These are phyloP conservation scores for Ceratocystis cubensis DNA, from an alignment of 2,329 filamentous ascomycete species.

Conservation along the genomic window DNA sequence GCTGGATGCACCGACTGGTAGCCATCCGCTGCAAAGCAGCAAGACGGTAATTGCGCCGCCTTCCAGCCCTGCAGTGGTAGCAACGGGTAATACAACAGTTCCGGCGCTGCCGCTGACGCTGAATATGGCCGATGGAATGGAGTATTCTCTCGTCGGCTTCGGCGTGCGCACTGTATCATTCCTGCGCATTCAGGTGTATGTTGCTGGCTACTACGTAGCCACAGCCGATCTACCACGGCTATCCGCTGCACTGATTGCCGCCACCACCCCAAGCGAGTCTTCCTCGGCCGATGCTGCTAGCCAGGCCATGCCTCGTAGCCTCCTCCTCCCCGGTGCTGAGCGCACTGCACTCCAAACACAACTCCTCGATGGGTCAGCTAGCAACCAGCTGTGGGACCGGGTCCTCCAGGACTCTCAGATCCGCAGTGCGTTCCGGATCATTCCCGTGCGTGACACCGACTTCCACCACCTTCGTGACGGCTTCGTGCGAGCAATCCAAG, in stretches of 20 bases:
- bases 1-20: conserved; percentile 17
- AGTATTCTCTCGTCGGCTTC: conserved; percentile 80
- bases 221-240: conserved; percentile 70
- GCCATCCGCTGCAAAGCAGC: conserved; percentile 13
- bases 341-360: conserved; percentile 57
- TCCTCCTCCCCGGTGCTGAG: conserved; percentile 58
- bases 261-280: conserved; percentile 57
- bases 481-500: conserved; percentile 74
- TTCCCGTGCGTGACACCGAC: conserved; percentile 86
- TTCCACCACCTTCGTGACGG: conserved; percentile 87
- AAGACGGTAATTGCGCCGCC: conserved; percentile 14
- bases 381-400: conserved; percentile 61
- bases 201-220: conserved; percentile 84
- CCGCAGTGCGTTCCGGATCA: conserved; percentile 68
- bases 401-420: conserved; percentile 55
- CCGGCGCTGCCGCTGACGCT: conserved; percentile 66
- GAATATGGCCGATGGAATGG: conserved; percentile 41
- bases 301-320: neutral
- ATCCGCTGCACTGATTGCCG: conserved; percentile 63
- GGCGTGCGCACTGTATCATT: conserved; percentile 86
- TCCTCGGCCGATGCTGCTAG: too few relatives aligned
- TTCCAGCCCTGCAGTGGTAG: conserved; percentile 7
- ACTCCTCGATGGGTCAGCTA: conserved; percentile 56
- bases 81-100: conserved; percentile 70
- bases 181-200: conserved; percentile 81